Conservation (phyloP, 495 filamentous ascomycete genomes). For the Neurospora sp. region DNA sequence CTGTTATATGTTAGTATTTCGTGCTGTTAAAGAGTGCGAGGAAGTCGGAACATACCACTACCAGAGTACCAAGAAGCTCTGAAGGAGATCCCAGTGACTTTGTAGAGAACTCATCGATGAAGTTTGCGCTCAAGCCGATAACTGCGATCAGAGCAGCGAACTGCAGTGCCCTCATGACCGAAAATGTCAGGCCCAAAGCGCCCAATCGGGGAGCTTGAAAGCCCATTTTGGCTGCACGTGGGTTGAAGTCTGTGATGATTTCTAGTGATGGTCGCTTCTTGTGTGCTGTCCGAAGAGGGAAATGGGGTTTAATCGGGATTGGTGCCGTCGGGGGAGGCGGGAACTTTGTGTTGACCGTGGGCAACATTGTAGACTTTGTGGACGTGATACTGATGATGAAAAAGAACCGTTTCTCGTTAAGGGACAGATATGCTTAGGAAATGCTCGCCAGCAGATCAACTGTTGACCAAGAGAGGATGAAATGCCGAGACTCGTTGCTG, state of each 20-base stretch:
- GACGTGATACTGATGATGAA: neutral
- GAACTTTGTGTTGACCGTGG: conserved; percentile 10
- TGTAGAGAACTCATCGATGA: conserved; percentile 67
- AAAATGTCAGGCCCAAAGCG: conserved; percentile 70
- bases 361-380: conserved; percentile 19
- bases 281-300: conserved; percentile 18
- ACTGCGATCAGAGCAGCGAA: conserved; percentile 62
- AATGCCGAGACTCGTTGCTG: neutral
- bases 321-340: conserved; percentile 19
- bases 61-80: conserved; percentile 68
- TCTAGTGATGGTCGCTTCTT: conserved; percentile 20
- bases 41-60: conserved; percentile 50
- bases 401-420: neutral
- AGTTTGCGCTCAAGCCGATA: conserved; percentile 73
- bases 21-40: neutral
- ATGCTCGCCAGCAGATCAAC: conserved; percentile 17
- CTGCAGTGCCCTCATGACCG: conserved; percentile 60
- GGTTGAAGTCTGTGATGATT: conserved; percentile 27
- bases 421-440: neutral
- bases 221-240: conserved; percentile 29
- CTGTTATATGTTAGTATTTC: conserved; percentile 28
- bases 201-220: conserved; percentile 59
- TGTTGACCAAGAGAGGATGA: conserved; percentile 12
- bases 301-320: conserved; percentile 15
- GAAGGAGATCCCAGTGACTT: conserved; percentile 52